A percentile compares a stretch with the other conserved stretches of the same genome.
Evolutionary conservation across 208 protist species (phyloP).

Genomic region (Trypanosoma scelopori): DNA sequence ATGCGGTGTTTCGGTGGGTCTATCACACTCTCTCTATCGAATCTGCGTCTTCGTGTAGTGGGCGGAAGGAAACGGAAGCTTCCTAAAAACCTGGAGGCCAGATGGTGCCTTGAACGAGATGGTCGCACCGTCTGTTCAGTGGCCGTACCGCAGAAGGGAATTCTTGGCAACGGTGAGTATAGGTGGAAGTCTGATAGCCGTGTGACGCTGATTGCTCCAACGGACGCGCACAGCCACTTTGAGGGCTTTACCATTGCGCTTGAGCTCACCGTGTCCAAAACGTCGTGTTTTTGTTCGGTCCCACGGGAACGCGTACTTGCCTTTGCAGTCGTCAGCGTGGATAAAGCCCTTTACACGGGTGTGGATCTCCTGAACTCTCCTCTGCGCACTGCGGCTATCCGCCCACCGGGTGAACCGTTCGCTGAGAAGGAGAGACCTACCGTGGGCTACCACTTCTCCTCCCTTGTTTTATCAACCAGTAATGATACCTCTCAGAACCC

Average conservation of each 20-base stretch:
- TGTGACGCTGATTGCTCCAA: constrained; percentile 8
- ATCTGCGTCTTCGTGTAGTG: constrained; percentile 1
- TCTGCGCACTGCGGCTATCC: background rate
- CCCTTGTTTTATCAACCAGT: background rate
- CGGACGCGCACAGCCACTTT: background rate
- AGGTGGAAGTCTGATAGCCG: background rate
- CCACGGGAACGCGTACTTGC: background rate
- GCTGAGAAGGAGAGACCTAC: background rate
- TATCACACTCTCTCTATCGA: constrained; percentile 5
- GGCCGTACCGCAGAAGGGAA: background rate
- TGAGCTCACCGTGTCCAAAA: background rate
- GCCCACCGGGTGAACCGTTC: background rate
- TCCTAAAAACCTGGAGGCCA: constrained; percentile 6
- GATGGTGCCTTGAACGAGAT: constrained; percentile 7
- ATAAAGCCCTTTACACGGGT: constrained; percentile 15
- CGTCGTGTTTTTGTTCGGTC: constrained; percentile 11
- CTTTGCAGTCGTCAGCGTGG: constrained; percentile 5
- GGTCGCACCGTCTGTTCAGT: background rate
- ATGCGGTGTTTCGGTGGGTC: constrained; percentile 14
- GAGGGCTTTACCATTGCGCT: constrained; percentile 7
- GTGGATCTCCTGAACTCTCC: constrained; percentile 8
- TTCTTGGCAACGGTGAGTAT: constrained; percentile 5
- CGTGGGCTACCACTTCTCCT: constrained; percentile 13
- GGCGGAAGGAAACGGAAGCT: background rate
- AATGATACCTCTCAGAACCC: background rate